Base-by-base conservation (phyloP, 805 yeast genomes). In the Tetrapisispora namnaoensis region DNA sequence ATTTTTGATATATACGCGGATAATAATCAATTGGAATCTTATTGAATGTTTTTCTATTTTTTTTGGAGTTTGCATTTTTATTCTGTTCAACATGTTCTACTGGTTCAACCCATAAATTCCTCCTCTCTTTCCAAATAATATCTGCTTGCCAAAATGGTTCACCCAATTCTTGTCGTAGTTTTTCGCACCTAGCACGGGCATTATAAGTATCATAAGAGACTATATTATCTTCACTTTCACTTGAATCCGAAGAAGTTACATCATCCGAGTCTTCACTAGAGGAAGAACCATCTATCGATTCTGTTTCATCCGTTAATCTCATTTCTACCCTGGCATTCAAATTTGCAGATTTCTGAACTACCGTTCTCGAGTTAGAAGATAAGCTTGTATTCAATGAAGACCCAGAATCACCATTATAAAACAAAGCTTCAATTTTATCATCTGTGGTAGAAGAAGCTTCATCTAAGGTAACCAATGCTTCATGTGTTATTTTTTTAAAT, bases 61-160 rank as follows among this genome's bases (percentile, higher is more conserved):
- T 37, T 37, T 54, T 47, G 18, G 44, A 21, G 47, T 46, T 41
- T 17, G 28, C 14, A 20, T 11, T n/a, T 17, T 35, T 43, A 13
- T 16, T 18, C 11, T 32, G 36, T 30, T 37, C 46, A 18, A 49
- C 43, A 18, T 44, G 36, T 18, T 38, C 47, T 3, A 54, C 44
- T 14, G 72, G 70, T 28, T 65, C 59, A 18, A 77, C 61, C 97
- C 97, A 90, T 50, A 79, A 74, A 9, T 69, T 62, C 49, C 95
- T 74, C 50, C 88, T 78, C 43, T 71, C 66, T 46, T 77, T 75
- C 96, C 96, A 90, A 41, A 85, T 71, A 13, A 67, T 67, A 38
- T 75, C 75, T 9, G 88, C 93, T 3, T 73, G 67, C 39, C 58
- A 60, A 58, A 78, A 77, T 11, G 75, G 73, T 42, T 63, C 69